Evolutionary conservation across 257 asterid genomes (phyloP).

Genomic region (Fraxinus anomala): DNA sequence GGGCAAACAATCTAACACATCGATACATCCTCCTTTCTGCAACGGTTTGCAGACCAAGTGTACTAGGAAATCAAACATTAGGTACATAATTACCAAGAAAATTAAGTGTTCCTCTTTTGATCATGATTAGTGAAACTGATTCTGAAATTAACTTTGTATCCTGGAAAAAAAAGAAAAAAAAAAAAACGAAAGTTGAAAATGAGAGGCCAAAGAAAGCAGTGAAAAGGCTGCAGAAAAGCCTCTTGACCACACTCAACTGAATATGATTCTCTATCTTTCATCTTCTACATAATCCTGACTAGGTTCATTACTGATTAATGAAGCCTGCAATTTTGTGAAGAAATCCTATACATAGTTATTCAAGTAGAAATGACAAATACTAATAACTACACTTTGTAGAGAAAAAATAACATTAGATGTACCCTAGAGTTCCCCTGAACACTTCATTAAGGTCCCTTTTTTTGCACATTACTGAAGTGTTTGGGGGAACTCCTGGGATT

Average conservation of each 20-base stretch:
- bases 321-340: background rate
- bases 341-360: slow-evolving; percentile 28
- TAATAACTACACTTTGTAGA: background rate
- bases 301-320: slow-evolving; percentile 36
- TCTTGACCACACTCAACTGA: slow-evolving; percentile 22
- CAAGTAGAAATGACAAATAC: background rate
- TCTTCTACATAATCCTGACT: slow-evolving; percentile 35
- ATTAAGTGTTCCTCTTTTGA: too few relatives aligned
- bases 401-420: slow-evolving; percentile 25
- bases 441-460: slow-evolving; percentile 24
- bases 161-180: background rate
- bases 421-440: slow-evolving; percentile 46
- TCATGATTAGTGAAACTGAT: too few relatives aligned
- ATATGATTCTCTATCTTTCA: slow-evolving; percentile 31
- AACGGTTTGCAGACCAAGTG: too few relatives aligned
- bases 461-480: slow-evolving; percentile 22
- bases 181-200: slow-evolving; percentile 1
- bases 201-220: slow-evolving; percentile 3
- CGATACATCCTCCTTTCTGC: too few relatives aligned
- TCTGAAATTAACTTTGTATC: background rate
- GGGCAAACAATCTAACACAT: too few relatives aligned
- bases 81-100: too few relatives aligned
- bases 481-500: too few relatives aligned
- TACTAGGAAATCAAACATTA: too few relatives aligned
- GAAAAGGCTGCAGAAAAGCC: slow-evolving; percentile 5